These are phyloP conservation scores for Periglandula ipomoeae DNA, from an alignment of 2,329 filamentous ascomycete species.

Conservation along the genomic window DNA sequence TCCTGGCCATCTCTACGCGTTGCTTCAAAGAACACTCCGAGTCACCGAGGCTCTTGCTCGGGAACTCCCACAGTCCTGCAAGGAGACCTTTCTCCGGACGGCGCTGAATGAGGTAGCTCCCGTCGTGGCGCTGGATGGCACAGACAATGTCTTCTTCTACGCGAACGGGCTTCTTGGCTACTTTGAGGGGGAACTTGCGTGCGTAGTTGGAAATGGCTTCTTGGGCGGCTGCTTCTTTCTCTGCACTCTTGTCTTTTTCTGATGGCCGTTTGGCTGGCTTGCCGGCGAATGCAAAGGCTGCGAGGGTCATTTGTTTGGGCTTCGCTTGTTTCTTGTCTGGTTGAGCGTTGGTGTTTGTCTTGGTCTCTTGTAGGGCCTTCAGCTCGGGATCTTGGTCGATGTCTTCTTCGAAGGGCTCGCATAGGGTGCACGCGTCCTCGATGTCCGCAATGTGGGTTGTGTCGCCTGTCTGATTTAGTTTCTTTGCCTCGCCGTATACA, in stretches of 20 bases:
- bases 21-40: conserved; percentile 15
- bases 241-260: neutral
- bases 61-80: conserved; percentile 48
- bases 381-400: conserved; percentile 15
- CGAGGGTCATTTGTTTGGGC: conserved; percentile 22
- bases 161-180: conserved; percentile 41
- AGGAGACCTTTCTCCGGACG: conserved; percentile 45
- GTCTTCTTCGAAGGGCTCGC: conserved; percentile 35
- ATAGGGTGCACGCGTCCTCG: conserved; percentile 41
- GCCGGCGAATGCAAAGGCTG: conserved; percentile 26
- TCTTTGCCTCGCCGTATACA: conserved; percentile 35
- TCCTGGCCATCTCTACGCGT: conserved; percentile 27
- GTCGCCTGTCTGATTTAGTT: conserved; percentile 21
- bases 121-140: conserved; percentile 35
- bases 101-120: conserved; percentile 37
- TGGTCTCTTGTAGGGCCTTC: conserved; percentile 1
- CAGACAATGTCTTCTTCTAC: conserved; percentile 45
- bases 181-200: conserved; percentile 41
- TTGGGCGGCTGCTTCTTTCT: conserved; percentile 15
- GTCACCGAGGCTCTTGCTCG: conserved; percentile 30
- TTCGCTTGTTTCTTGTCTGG: conserved; percentile 10
- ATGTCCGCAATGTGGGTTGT: conserved; percentile 29
- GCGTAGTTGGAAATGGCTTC: conserved; percentile 34
- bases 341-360: conserved; percentile 2
- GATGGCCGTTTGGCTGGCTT: conserved; percentile 1